Conservation (phyloP, 257 asterid genomes). For the Nemophila menziesii region DNA sequence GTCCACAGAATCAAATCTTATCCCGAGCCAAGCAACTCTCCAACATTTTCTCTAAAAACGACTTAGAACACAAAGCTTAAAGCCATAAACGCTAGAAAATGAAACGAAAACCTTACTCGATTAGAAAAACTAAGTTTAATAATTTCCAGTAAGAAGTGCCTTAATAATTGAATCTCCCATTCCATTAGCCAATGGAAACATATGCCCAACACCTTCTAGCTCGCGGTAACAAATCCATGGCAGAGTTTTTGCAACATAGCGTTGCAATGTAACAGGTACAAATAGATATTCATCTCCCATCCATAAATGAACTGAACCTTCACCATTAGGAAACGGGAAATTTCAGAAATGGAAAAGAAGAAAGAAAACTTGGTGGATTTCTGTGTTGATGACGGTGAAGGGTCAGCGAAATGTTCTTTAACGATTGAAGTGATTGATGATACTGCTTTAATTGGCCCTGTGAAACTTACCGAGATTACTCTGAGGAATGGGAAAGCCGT, state of each 20-base stretch:
- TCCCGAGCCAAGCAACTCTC: no score
- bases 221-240: slow-evolving; percentile 85
- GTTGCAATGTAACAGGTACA: slow-evolving; percentile 57
- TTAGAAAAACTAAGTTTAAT: neutral
- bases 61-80: no score
- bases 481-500: neutral
- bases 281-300: slow-evolving; percentile 69
- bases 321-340: slow-evolving; percentile 37
- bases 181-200: slow-evolving; percentile 52
- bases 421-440: slow-evolving; percentile 27
- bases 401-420: slow-evolving; percentile 28
- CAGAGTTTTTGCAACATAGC: slow-evolving; percentile 42
- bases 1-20: no score
- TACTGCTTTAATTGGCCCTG: slow-evolving; percentile 20
- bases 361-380: neutral
- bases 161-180: slow-evolving; percentile 36
- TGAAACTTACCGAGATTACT: neutral
- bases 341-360: neutral
- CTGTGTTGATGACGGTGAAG: slow-evolving; percentile 13
- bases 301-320: slow-evolving; percentile 71
- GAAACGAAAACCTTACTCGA: neutral
- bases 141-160: slow-evolving; percentile 32
- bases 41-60: no score
- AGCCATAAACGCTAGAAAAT: neutral
- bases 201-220: slow-evolving; percentile 61